Evolutionary conservation across 129 eudicot species (phyloP).

Genomic region (Deinandra increscens): DNA sequence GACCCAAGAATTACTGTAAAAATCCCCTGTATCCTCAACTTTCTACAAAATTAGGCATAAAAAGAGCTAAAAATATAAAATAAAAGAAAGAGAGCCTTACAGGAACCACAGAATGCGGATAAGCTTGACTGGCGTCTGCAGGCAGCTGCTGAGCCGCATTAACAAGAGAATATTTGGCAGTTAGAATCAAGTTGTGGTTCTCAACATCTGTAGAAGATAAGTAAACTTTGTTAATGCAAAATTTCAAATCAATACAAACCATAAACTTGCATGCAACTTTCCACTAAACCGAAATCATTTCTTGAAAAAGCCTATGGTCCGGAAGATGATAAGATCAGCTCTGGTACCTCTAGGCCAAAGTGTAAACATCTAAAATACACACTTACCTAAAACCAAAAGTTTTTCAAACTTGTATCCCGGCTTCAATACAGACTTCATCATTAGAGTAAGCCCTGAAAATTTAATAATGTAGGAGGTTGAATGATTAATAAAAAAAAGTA

Average conservation of each 20-base stretch:
- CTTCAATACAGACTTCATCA: constrained; percentile 55
- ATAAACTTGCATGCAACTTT: constrained; percentile 11
- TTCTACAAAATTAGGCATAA: background rate
- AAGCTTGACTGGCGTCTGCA: constrained; percentile 52
- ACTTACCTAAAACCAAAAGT: constrained; percentile 79
- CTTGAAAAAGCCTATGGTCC: background rate
- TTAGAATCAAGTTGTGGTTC: constrained; percentile 61
- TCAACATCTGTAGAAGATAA: constrained; percentile 59
- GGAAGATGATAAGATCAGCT: background rate
- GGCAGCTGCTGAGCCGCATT: constrained; percentile 66
- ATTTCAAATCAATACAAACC: background rate
- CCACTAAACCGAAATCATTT: background rate
- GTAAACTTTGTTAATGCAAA: background rate
- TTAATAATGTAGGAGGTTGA: background rate
- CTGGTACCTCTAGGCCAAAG: background rate
- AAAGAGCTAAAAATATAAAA: background rate
- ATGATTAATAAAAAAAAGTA: constrained; percentile 15
- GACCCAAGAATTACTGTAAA: constrained; percentile 1
- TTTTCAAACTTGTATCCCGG: constrained; percentile 80
- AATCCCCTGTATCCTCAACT: background rate
- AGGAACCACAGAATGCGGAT: constrained; percentile 65
- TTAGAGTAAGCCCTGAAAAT: constrained; percentile 66
- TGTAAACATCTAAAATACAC: constrained; percentile 7
- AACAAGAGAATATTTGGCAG: constrained; percentile 79
- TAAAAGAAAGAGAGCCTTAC: constrained; percentile 43